Evolutionary conservation across 1,284 basidiomycete species (phyloP).

Genomic region (Sporisorium graminicola): DNA sequence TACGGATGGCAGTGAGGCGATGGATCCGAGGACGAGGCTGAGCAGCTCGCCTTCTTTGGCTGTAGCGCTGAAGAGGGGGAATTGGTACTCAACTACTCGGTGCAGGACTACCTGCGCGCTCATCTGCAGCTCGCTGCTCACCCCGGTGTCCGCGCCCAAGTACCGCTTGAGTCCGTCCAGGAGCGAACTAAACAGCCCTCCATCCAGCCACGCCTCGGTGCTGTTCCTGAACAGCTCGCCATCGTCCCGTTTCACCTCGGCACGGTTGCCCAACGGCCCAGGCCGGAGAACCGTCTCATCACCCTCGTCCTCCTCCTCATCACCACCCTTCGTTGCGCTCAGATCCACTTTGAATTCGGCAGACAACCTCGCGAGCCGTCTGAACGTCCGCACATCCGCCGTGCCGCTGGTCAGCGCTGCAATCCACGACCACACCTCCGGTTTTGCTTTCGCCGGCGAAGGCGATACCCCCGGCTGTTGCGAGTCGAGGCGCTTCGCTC

Average conservation of each 20-base stretch:
- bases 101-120: constrained; percentile 53
- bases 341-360: constrained; percentile 45
- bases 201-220: constrained; percentile 39
- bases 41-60: constrained; percentile 40
- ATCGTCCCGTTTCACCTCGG: constrained; percentile 1
- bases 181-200: constrained; percentile 26
- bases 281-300: constrained; percentile 31
- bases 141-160: constrained; percentile 4
- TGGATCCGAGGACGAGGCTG: constrained; percentile 4
- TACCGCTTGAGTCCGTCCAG: constrained; percentile 24
- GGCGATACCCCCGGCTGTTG: constrained; percentile 7
- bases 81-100: constrained; percentile 53
- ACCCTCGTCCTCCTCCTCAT: constrained; percentile 16
- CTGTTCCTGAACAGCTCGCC: constrained; percentile 9
- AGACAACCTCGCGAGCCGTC: constrained; percentile 40
- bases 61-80: constrained; percentile 30
- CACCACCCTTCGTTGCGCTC: not conserved
- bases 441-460: constrained; percentile 50
- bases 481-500: constrained; percentile 38
- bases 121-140: constrained; percentile 25
- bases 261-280: constrained; percentile 16
- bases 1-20: not conserved
- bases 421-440: constrained; percentile 53
- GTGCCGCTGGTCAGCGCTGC: constrained; percentile 18
- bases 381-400: constrained; percentile 46